These are phyloP conservation scores for Cystobasidium slooffiae DNA, from an alignment of 1,284 basidiomycete genomes.

Conservation along the genomic window DNA sequence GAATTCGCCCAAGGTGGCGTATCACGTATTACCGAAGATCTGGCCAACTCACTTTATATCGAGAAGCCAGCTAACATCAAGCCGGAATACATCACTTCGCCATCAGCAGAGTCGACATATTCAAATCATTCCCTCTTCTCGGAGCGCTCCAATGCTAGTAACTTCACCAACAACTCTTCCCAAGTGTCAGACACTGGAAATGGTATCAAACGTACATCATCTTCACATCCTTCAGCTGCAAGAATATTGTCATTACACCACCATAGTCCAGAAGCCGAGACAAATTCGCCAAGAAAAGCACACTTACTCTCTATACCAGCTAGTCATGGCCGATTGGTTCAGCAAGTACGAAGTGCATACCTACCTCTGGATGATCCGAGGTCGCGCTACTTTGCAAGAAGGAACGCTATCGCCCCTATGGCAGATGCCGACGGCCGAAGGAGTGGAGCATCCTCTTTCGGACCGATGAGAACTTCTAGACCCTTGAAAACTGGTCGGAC, in stretches of 20 bases:
- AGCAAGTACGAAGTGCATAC: background rate
- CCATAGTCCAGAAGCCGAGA: slow-evolving; percentile 1
- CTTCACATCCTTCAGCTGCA: slow-evolving; percentile 8
- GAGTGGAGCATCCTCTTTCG: slow-evolving; percentile 6
- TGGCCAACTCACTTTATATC: slow-evolving; percentile 7
- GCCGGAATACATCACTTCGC: background rate
- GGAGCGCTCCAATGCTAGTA: slow-evolving; percentile 11
- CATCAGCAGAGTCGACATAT: slow-evolving; percentile 23
- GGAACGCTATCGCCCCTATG: slow-evolving; percentile 19
- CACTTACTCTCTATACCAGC: background rate
- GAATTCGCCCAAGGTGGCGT: background rate
- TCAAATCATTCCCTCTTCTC: slow-evolving; percentile 39
- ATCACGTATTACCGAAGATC: slow-evolving; percentile 5
- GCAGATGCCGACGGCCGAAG: background rate
- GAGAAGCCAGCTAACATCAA: background rate
- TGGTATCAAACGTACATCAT: background rate
- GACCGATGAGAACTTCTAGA: background rate
- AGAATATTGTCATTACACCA: slow-evolving; percentile 11
- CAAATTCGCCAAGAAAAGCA: background rate
- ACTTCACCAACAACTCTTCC: slow-evolving; percentile 9
- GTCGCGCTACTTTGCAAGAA: slow-evolving; percentile 15
- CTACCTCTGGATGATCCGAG: background rate
- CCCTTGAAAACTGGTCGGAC: background rate
- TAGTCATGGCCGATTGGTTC: background rate
- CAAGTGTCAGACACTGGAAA: background rate